Base-by-base conservation (phyloP, 768 basidiomycete genomes). In the Hygrophorus pudorinus region DNA sequence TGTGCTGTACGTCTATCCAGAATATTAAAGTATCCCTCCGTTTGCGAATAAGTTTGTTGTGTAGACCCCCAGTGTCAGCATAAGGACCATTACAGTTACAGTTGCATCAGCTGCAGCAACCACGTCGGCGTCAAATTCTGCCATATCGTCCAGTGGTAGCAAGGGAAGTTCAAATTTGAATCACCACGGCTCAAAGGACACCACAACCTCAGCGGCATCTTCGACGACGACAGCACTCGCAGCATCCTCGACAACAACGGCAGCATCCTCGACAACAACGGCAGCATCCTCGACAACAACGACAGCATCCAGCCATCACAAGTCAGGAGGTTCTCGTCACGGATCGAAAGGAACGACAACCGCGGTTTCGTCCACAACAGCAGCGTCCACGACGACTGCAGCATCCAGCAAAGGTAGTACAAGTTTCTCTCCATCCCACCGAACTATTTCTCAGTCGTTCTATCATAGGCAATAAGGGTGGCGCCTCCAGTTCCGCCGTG, bases 81-180 rank as follows among this genome's bases (percentile, higher is more conserved):
- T 54, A 30, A 47, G 49, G 11, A 65, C 65, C 12, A 66, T 66
- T 6, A 66, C 65, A 7, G 64, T 66, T 28, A 67, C 65, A 38
- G 62, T 57, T 38, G 43, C 56, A 21, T 54, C 56, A 21, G 42
- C 55, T 29, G 56, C 57, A n/a, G 44, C 49, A 6, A 35, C 40
- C 41, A 42, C 44, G 16, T 16, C 28, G 28, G 17, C 11, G 21
- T 20, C 21, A 5, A 16, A 9, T 11, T 27, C 31, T 43, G 29
- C 27, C 28, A 21, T 29, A 1, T 44, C 24, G 24, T 24, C 24
- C 24, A 7, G 24, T 7, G 7, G 4, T 24, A 24, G 24, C 24
- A 24, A 24, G 24, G 4, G 7, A 24, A 24, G 24, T 24, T 24
- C 24, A 24, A 24, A 24, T 24, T 24, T 7, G 24, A 24, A 24